Base-by-base conservation (phyloP, 2,329 filamentous ascomycete species). In the Ascosphaera pollenicola region DNA sequence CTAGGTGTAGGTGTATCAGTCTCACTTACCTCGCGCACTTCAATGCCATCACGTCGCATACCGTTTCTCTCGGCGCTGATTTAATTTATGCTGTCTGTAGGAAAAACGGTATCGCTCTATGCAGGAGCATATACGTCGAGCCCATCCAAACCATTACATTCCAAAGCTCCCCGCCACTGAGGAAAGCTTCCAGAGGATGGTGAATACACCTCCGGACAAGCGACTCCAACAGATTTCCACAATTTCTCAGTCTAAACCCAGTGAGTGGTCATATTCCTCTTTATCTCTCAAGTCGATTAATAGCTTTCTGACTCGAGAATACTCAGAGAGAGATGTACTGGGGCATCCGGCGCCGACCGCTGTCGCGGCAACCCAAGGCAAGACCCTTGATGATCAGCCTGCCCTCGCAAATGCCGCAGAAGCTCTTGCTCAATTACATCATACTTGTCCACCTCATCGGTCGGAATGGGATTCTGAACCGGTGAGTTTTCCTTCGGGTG, bases 71-170 rank as follows among this genome's bases (percentile, higher is more conserved):
- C 38, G 43, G 41, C 39, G 41, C 42, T 43, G 35, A 34, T 15
- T 39, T 17, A 24, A 36, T 37, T 35, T 17, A 17, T 40, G 32
- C 41, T 37, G 30, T 30, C 39, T 39, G 11, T 61, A 91, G 83
- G 83, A 91, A 65, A 92, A 92, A 62, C 73, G 82, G 49, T 98
- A 85, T 64, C 84, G 89, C 59, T 95, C 87, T 46, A 95, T 98
- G 83, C 89, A 95, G 63, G 89, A 98, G 70, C 89, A 98, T 56
- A 95, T 98, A 53, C 82, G 89, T 52, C 78, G 89, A 59, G 87
- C 89, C 48, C 89, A 98, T 58, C 87, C 87, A 44, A 84, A 92
- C 58, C 79, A 94, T 59, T 95, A 95, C 63, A 92, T 98, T 51
- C 77, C 89, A 38, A 94, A 95, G 70, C 78, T 95, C 50, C 87